phyloP scores from a whole-genome alignment of 2,329 filamentous ascomycete species.

The Fulvia fulva region DNA sequence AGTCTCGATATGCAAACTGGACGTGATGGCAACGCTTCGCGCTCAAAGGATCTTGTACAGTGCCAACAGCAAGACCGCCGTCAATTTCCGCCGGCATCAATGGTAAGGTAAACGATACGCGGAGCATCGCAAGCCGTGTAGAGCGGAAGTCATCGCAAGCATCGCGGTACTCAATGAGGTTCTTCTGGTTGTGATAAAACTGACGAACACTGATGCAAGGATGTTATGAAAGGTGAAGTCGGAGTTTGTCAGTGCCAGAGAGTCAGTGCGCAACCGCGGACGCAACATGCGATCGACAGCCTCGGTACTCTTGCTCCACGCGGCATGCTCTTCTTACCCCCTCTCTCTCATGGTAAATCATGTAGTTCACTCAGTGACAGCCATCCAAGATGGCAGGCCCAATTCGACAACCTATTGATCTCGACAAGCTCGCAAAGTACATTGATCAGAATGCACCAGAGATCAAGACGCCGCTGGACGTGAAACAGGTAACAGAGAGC shows the following conservation, averaged over 20 bases:
- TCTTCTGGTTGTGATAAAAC: too few species aligned
- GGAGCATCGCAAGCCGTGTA: too few species aligned
- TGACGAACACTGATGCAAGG: too few species aligned
- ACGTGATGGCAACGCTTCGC: too few species aligned
- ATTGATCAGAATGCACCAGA: slow-evolving; percentile 73
- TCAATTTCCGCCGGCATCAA: too few species aligned
- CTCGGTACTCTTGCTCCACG: slow-evolving; percentile 1
- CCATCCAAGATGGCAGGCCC: slow-evolving; percentile 66
- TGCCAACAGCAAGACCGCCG: too few species aligned
- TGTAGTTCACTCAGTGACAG: slow-evolving; percentile 7
- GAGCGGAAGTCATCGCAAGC: too few species aligned
- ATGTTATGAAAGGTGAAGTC: too few species aligned
- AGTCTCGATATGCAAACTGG: too few species aligned
- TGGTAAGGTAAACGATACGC: too few species aligned
- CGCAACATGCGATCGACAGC: not conserved
- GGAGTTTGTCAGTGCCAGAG: not conserved
- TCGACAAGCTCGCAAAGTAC: slow-evolving; percentile 73
- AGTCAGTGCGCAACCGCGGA: not conserved
- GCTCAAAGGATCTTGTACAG: too few species aligned
- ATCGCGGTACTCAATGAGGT: too few species aligned
- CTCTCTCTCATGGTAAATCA: not conserved
- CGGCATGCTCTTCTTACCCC: not conserved
- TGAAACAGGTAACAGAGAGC: slow-evolving; percentile 69
- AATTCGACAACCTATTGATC: slow-evolving; percentile 86
- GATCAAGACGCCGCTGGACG: slow-evolving; percentile 75